These are phyloP conservation scores for Tetragonia tetragonoides DNA, from an alignment of 148 eudicot genomes.

Conservation along the genomic window DNA sequence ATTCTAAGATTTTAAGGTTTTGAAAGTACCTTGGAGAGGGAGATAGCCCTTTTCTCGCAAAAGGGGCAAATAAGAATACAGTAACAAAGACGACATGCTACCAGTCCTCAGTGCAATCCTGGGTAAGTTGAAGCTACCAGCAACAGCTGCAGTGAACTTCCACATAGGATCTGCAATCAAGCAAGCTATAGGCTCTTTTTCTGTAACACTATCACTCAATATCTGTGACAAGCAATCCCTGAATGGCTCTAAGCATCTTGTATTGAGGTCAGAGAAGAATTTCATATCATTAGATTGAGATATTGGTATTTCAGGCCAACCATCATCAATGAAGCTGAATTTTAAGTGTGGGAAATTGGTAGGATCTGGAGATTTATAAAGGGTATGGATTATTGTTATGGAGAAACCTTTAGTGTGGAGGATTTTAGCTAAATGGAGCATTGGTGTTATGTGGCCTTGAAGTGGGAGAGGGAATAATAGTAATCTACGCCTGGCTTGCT, in stretches of 20 bases:
- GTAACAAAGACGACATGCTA: slow-evolving; percentile 17
- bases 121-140: slow-evolving; percentile 10
- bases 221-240: slow-evolving; percentile 18
- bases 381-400: slow-evolving; percentile 23
- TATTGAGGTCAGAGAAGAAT: not conserved
- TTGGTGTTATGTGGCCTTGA: slow-evolving; percentile 10
- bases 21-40: slow-evolving; percentile 12
- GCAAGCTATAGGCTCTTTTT: slow-evolving; percentile 13
- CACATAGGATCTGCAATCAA: slow-evolving; percentile 24
- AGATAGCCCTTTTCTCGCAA: slow-evolving; percentile 29
- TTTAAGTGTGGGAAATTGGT: slow-evolving; percentile 10
- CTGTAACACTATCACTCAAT: not conserved
- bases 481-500: not conserved
- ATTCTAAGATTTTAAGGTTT: not conserved
- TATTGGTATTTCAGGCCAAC: not conserved
- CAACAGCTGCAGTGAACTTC: slow-evolving; percentile 13
- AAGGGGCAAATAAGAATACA: slow-evolving; percentile 17
- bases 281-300: not conserved
- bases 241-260: slow-evolving; percentile 19
- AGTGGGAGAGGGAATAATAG: slow-evolving; percentile 24
- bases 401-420: slow-evolving; percentile 9
- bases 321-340: slow-evolving; percentile 17
- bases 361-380: slow-evolving; percentile 27
- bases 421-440: slow-evolving; percentile 3
- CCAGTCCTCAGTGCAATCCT: slow-evolving; percentile 20